Percentiles rank a stretch among this genome's conserved stretches.
Evolutionary conservation across 441 rosid species (phyloP).

Genomic region (Erodium texanum): DNA sequence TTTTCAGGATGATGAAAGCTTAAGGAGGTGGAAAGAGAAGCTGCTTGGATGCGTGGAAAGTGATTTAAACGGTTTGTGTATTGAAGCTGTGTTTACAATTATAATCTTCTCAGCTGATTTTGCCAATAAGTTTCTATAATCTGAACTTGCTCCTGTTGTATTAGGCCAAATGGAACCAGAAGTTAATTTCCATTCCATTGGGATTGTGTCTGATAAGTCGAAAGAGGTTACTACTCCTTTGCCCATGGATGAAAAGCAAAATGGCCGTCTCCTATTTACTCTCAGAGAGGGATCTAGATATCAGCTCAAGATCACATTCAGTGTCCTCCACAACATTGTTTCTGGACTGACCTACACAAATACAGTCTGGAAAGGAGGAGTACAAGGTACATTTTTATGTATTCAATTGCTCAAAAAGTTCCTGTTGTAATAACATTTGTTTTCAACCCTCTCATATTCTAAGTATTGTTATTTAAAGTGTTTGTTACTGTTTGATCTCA

Average conservation of each 20-base stretch:
- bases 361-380: conserved; percentile 35
- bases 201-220: conserved; percentile 38
- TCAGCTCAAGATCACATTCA: conserved; percentile 41
- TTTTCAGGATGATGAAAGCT: conserved; percentile 56
- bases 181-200: conserved; percentile 45
- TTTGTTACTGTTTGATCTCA: conserved; percentile 10
- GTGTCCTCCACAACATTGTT: conserved; percentile 35
- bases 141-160: conserved; percentile 8
- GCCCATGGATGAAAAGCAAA: conserved; percentile 26
- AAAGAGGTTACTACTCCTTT: conserved; percentile 36
- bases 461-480: background rate
- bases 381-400: conserved; percentile 22
- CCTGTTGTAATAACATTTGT: background rate
- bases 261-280: conserved; percentile 25
- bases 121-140: conserved; percentile 5
- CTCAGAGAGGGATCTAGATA: conserved; percentile 48
- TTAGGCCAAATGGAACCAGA: conserved; percentile 46
- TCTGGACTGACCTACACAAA: conserved; percentile 32
- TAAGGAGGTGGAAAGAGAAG: conserved; percentile 55
- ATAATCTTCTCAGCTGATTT: background rate
- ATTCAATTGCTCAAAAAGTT: background rate
- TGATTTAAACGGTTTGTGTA: conserved; percentile 35
- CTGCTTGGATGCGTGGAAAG: conserved; percentile 43
- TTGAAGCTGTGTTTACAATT: too few species aligned
- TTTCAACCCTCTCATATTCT: too few species aligned